phyloP scores from a whole-genome alignment of 1,139 yeast genomes.

The Yamadazyma friedrichii region DNA sequence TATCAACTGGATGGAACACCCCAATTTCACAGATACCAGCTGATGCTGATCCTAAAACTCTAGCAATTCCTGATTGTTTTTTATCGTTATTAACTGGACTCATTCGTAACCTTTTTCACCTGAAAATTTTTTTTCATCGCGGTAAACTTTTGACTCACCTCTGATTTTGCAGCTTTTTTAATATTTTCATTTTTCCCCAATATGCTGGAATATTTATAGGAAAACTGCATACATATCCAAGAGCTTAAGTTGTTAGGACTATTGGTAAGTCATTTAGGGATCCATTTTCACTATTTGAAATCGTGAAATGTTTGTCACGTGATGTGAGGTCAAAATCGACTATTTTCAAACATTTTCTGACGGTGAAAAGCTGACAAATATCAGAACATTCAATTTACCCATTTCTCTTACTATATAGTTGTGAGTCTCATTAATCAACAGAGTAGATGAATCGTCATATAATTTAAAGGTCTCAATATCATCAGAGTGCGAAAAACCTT shows the following conservation, averaged over 20 bases:
- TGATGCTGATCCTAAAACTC: conserved; percentile 93
- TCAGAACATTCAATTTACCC: no score
- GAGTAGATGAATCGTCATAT: neutral
- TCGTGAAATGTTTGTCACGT: no score
- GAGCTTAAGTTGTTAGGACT: no score
- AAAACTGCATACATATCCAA: no score
- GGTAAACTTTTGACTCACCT: conserved; percentile 10
- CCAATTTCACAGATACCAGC: conserved; percentile 97
- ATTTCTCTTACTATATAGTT: no score
- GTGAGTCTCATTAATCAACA: no score
- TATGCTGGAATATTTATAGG: no score
- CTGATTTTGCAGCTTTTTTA: conserved; percentile 1
- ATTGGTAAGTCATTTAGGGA: no score
- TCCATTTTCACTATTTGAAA: no score
- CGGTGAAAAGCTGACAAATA: no score
- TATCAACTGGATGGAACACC: conserved; percentile 98
- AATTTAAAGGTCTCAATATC: neutral
- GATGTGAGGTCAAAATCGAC: no score
- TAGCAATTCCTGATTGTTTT: conserved; percentile 86
- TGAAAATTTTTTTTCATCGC: conserved; percentile 18
- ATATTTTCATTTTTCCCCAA: neutral
- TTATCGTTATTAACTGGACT: conserved; percentile 61
- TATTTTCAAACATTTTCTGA: no score
- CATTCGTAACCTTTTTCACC: conserved; percentile 26
- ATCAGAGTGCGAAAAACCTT: neutral